Percentiles rank a stretch among this genome's conserved stretches.
phyloP scores from a whole-genome alignment of 305 asterid species.

The Euphrasia arctica region DNA sequence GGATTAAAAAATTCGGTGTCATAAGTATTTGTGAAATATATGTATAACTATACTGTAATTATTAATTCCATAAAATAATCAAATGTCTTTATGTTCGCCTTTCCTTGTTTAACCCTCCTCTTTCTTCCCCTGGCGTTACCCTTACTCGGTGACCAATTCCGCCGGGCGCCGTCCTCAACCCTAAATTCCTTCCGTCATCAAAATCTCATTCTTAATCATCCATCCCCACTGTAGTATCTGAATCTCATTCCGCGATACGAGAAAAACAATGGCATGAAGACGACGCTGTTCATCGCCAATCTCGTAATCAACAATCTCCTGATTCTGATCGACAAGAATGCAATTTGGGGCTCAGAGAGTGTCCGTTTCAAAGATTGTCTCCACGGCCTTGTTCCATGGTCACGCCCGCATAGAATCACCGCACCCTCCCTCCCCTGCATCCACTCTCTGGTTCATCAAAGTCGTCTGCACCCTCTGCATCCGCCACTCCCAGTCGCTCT shows the following conservation, averaged over 20 bases:
- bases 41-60: too few relatives aligned
- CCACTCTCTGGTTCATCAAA: constrained; percentile 74
- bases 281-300: constrained; percentile 15
- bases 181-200: constrained; percentile 17
- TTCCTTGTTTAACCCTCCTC: too few relatives aligned
- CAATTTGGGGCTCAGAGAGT: constrained; percentile 61
- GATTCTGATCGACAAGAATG: constrained; percentile 45
- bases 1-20: too few relatives aligned
- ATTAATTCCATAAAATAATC: too few relatives aligned
- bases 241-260: not conserved
- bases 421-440: constrained; percentile 38
- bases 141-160: constrained; percentile 12
- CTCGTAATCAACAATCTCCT: not conserved
- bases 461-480: constrained; percentile 67
- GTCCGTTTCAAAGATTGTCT: constrained; percentile 38
- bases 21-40: too few relatives aligned
- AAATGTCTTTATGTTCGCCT: too few relatives aligned
- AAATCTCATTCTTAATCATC: not conserved
- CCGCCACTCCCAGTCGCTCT: constrained; percentile 41
- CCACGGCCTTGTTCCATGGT: constrained; percentile 46
- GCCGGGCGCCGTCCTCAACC: constrained; percentile 30
- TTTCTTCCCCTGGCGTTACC: too few relatives aligned
- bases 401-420: constrained; percentile 41
- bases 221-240: not conserved
- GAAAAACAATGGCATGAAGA: constrained; percentile 31